Base-by-base conservation (phyloP, 2,329 filamentous ascomycete genomes). In the Alternaria ethzedia region DNA sequence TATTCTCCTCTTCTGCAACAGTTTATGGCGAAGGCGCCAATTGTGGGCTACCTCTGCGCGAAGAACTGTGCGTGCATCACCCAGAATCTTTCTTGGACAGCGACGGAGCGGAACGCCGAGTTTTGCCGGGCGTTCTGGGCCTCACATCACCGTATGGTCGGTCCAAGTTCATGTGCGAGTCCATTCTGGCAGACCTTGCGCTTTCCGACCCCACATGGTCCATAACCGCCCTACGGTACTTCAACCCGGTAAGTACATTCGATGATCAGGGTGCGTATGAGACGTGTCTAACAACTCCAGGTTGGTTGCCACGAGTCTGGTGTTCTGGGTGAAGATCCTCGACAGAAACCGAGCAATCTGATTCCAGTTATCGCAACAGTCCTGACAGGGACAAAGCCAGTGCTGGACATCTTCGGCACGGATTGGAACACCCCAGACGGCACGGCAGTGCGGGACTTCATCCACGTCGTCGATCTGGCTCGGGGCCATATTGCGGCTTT, bases 121-220 rank as follows among this genome's bases (percentile, higher is more conserved):
- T 82, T 28, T 74, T 83, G 43, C 81, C 84, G 12, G 86, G 86
- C 12, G 85, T 83, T 30, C 81, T 83, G 15, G 87, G 88, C 10
- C 83, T 90, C 62, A 89, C 88, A 13, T 89, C 87, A 69, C 88
- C 89, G 2, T 91, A 91, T 70, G 89, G 88, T 17, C 84, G 89
- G 56, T 87, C 88, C 3, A 91, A 91, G 76, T 90, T 87, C 82
- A 88, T 91, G 79, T 88, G 87, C 63, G 89, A 90, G 73, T 88
- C 88, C 9, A 90, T 91, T 50, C 79, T 91, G 13, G 86, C 86
- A 13, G 89, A 91, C 72, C 78, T 89, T 44, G 88, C 87, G 13
- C 79, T 82, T 17, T 85, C 89, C 4, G 87, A 90, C 74, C 84
- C 87, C 6, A 83, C 85, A 23, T 90, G 88, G 87, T 85, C 85